phyloP scores from a whole-genome alignment of 2,329 filamentous ascomycete species.

The Aspergillus cejpii region DNA sequence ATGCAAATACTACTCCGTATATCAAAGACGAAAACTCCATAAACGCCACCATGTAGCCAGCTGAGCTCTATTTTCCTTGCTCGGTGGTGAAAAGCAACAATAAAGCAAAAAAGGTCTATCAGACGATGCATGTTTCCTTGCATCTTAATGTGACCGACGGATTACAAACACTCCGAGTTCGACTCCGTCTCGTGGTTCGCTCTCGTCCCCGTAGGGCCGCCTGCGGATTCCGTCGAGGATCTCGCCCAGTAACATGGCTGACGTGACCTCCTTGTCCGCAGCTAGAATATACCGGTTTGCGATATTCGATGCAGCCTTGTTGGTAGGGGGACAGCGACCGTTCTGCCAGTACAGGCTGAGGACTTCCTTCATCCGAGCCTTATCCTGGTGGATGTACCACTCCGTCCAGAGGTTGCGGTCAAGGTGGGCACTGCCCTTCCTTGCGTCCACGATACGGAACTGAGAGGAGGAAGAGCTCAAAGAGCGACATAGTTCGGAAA shows the following conservation, averaged over 20 bases:
- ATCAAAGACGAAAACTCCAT: background rate
- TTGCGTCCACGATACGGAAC: slow-evolving; percentile 46
- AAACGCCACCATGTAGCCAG: background rate
- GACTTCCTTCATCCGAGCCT: slow-evolving; percentile 50
- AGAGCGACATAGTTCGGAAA: slow-evolving; percentile 36
- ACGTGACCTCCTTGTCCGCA: slow-evolving; percentile 43
- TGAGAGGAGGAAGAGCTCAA: slow-evolving; percentile 36
- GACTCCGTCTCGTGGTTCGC: slow-evolving; percentile 40
- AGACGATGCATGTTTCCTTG: background rate
- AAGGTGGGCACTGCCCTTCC: slow-evolving; percentile 46
- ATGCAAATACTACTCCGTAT: background rate
- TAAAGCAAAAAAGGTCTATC: background rate
- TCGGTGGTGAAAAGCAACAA: background rate
- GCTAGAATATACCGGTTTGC: slow-evolving; percentile 23
- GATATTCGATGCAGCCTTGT: slow-evolving; percentile 22
- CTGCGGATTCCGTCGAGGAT: slow-evolving; percentile 54
- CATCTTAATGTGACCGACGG: slow-evolving; percentile 34
- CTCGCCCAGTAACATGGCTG: slow-evolving; percentile 52
- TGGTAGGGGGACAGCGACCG: slow-evolving; percentile 29
- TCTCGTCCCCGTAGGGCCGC: slow-evolving; percentile 43
- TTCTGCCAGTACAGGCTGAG: slow-evolving; percentile 40
- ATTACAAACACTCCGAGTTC: slow-evolving; percentile 48
- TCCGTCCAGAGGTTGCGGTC: slow-evolving; percentile 53
- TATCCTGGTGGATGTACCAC: slow-evolving; percentile 61
- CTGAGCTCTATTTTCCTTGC: background rate